A percentile compares a stretch with the other conserved stretches of the same genome.
These are phyloP conservation scores for Penicillium sp. DNA, from an alignment of 2,329 filamentous ascomycete genomes.

Conservation along the genomic window DNA sequence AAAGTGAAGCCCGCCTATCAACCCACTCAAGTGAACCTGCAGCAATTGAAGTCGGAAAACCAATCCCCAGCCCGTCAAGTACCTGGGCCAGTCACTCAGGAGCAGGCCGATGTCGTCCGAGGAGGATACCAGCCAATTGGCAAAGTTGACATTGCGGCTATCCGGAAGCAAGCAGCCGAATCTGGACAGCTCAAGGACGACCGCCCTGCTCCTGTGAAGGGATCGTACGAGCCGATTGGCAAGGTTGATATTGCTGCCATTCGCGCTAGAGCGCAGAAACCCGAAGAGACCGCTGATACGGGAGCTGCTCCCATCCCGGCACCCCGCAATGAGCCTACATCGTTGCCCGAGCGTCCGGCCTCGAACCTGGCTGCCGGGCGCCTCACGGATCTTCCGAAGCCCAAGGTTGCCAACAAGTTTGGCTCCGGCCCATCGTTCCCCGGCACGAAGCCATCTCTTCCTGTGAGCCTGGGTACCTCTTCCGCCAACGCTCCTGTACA, in stretches of 20 bases:
- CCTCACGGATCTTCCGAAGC: slow-evolving; percentile 87
- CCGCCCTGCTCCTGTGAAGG: slow-evolving; percentile 83
- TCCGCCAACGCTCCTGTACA: slow-evolving; percentile 61
- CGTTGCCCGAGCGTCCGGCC: slow-evolving; percentile 73
- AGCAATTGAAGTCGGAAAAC: slow-evolving; percentile 77
- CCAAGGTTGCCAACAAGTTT: slow-evolving; percentile 92
- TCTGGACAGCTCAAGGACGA: slow-evolving; percentile 67
- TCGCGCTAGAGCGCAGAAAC: slow-evolving; percentile 78
- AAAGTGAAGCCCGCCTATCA: slow-evolving; percentile 93
- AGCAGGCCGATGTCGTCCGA: slow-evolving; percentile 69
- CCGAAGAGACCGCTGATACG: slow-evolving; percentile 52
- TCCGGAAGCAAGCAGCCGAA: slow-evolving; percentile 76
- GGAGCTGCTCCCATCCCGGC: slow-evolving; percentile 36
- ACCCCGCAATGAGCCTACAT: slow-evolving; percentile 59
- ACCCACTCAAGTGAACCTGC: slow-evolving; percentile 93
- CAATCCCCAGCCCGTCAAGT: slow-evolving; percentile 61
- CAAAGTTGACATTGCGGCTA: slow-evolving; percentile 95
- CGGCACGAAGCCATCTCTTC: slow-evolving; percentile 87
- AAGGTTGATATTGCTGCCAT: slow-evolving; percentile 98
- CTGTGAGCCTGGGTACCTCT: slow-evolving; percentile 69
- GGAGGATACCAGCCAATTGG: slow-evolving; percentile 93
- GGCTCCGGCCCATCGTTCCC: slow-evolving; percentile 73
- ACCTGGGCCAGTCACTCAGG: slow-evolving; percentile 55
- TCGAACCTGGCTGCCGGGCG: slow-evolving; percentile 78
- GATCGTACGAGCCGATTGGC: slow-evolving; percentile 90